phyloP scores from a whole-genome alignment of 208 protist species.

The Zelonia costaricensis region DNA sequence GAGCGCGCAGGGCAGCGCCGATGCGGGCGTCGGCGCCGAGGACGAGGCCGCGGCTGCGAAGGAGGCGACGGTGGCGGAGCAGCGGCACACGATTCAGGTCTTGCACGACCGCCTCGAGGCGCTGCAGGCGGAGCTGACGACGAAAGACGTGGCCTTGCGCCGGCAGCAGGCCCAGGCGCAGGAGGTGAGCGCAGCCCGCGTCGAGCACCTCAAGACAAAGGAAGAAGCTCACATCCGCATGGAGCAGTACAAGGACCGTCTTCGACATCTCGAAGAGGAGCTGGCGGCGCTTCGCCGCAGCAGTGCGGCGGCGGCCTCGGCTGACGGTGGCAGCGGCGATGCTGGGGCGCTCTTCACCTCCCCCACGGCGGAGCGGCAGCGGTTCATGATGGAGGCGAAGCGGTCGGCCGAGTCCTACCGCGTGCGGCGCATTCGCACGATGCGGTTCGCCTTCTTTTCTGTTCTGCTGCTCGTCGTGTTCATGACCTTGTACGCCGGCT shows the following conservation, averaged over 20 bases:
- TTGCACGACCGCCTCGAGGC: slow-evolving; percentile 16
- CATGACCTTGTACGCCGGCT: slow-evolving; percentile 13
- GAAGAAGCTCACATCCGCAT: slow-evolving; percentile 7
- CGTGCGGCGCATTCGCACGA: slow-evolving; percentile 3
- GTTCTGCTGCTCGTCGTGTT: slow-evolving; percentile 9
- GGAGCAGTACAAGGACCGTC: slow-evolving; percentile 9
- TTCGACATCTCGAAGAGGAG: slow-evolving; percentile 10
- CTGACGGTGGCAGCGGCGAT: background rate
- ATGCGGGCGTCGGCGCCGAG: background rate
- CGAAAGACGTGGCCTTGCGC: slow-evolving; percentile 15
- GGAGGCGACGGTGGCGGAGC: background rate
- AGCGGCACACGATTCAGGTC: slow-evolving; percentile 4
- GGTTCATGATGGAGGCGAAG: slow-evolving; percentile 22
- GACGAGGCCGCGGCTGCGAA: background rate
- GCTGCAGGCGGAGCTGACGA: slow-evolving; percentile 10
- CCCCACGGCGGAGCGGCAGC: slow-evolving; percentile 4
- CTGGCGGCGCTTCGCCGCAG: slow-evolving; percentile 2
- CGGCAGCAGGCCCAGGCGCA: slow-evolving; percentile 8
- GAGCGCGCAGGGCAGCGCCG: background rate
- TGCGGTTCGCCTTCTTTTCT: slow-evolving; percentile 12
- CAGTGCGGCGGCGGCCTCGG: background rate
- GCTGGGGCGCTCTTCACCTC: background rate
- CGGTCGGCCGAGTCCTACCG: slow-evolving; percentile 18
- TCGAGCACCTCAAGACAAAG: slow-evolving; percentile 14
- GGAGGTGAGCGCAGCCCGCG: slow-evolving; percentile 6